Evolutionary conservation across 2,329 filamentous ascomycete genomes (phyloP).

Genomic region (Pestalotiopsis sp.): DNA sequence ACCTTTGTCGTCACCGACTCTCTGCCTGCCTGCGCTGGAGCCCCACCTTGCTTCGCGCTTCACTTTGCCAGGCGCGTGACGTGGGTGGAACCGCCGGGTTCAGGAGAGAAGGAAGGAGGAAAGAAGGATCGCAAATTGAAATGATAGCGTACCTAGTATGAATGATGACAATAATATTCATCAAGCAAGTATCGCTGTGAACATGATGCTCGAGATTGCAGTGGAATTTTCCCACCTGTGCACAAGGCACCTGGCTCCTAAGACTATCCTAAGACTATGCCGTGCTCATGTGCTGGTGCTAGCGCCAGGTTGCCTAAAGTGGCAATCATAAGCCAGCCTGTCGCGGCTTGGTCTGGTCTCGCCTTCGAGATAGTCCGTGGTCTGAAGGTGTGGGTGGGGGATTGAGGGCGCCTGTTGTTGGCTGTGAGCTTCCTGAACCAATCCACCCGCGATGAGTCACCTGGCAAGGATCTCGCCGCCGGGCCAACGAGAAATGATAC

Average conservation of each 20-base stretch:
- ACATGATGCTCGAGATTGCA: not conserved
- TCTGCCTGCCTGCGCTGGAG: not conserved
- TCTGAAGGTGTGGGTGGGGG: not conserved
- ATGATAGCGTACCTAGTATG: not conserved
- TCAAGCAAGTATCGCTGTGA: slow-evolving; percentile 3
- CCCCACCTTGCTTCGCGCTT: not conserved
- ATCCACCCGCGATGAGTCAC: slow-evolving; percentile 9
- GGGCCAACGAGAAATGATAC: not conserved
- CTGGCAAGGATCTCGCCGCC: slow-evolving; percentile 1
- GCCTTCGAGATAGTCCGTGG: not conserved
- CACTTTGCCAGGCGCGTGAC: not conserved
- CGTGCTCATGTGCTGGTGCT: slow-evolving; percentile 9
- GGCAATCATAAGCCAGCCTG: slow-evolving; percentile 14
- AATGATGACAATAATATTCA: not conserved
- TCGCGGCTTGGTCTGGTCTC: slow-evolving; percentile 7
- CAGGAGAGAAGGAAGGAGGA: not conserved
- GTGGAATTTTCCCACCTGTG: not conserved
- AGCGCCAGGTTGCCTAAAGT: slow-evolving; percentile 19
- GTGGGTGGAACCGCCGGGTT: not conserved
- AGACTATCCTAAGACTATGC: not conserved
- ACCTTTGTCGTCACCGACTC: slow-evolving; percentile 7
- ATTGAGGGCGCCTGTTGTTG: slow-evolving; percentile 8
- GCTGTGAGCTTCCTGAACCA: not conserved
- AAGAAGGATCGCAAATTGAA: not conserved
- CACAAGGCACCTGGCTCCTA: not conserved